phyloP scores from a whole-genome alignment of 176 grass and related monocot genomes.

The Aegilops longissima region DNA sequence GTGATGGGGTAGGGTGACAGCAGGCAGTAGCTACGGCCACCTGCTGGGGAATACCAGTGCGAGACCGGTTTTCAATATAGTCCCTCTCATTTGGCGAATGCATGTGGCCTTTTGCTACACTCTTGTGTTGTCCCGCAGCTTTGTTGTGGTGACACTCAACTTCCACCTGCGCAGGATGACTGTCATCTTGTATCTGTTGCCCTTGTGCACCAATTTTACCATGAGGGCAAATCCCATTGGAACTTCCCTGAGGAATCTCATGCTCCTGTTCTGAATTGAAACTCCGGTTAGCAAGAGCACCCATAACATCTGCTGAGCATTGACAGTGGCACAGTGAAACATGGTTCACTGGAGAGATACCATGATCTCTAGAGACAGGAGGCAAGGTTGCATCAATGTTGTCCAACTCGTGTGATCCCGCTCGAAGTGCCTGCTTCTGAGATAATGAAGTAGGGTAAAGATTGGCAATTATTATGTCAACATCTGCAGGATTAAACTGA shows the following conservation, averaged over 20 bases:
- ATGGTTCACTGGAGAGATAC: slow-evolving; percentile 12
- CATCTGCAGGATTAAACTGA: slow-evolving; percentile 21
- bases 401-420: slow-evolving; percentile 10
- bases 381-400: slow-evolving; percentile 10
- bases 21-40: background rate
- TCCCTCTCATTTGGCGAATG: background rate
- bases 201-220: background rate
- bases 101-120: background rate
- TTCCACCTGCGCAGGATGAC: background rate
- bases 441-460: slow-evolving; percentile 18
- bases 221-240: background rate
- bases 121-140: background rate
- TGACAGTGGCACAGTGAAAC: background rate
- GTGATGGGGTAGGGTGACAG: background rate
- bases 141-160: background rate
- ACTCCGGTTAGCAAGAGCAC: slow-evolving; percentile 1
- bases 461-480: slow-evolving; percentile 27
- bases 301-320: background rate
- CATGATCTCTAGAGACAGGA: slow-evolving; percentile 4
- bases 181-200: slow-evolving; percentile 15
- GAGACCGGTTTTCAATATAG: background rate
- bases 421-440: slow-evolving; percentile 11
- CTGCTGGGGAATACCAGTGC: background rate
- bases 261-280: slow-evolving; percentile 3
- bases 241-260: slow-evolving; percentile 11